Evolutionary conservation across 768 basidiomycete genomes (phyloP), one percentile per base, ranked within the genome.

Genomic region (Daedaleopsis sinensis): DNA sequence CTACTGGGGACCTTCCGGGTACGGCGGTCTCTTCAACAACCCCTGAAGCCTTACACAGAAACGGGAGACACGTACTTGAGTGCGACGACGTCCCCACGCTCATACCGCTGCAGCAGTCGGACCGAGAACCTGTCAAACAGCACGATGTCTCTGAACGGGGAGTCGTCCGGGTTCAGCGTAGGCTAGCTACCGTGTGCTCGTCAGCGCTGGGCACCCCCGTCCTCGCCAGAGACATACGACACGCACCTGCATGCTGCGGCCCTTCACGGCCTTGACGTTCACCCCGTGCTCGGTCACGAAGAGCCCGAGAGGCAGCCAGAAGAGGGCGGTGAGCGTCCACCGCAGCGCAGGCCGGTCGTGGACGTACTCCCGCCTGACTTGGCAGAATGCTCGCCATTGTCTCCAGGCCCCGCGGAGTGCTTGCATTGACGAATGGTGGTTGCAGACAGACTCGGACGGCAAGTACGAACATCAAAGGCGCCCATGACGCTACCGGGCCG

Each of bases 191-290:
- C 74, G 38, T n/a, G 15, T 27, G 24, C 15, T 32, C 39, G 35
- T 42, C 21, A 32, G 54, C 50, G 27, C 42, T 24, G n/a, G n/a
- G n/a, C n/a, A 23, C 49, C 24, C 18, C 9, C 38, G 1, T 10
- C n/a, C 15, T 24, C 23, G n/a, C 43, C 37, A 16, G n/a, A 13
- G 13, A 11, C 43, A 23, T 21, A 15, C 38, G 24, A 52, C 5
- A 59, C 77, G 58, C 64, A 89, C 89, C 86, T 90, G 88, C 89
- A 91, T 91, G 67, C 89, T 90, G 50, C 83, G 76, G 5, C 89
- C 90, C 10, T 76, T 78, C 13, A 90, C 78, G 3, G 77, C 73
- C 61, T 85, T 83, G 23, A 89, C 48, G 35, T 82, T 77, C 67
- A 78, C 85, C 65, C 80, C 78, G 59, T 84, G 80, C 53, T 82